Percentiles rank a stretch among this genome's conserved stretches.
phyloP scores from a whole-genome alignment of 2,329 filamentous ascomycete genomes.

The Intubia oerlemansii region DNA sequence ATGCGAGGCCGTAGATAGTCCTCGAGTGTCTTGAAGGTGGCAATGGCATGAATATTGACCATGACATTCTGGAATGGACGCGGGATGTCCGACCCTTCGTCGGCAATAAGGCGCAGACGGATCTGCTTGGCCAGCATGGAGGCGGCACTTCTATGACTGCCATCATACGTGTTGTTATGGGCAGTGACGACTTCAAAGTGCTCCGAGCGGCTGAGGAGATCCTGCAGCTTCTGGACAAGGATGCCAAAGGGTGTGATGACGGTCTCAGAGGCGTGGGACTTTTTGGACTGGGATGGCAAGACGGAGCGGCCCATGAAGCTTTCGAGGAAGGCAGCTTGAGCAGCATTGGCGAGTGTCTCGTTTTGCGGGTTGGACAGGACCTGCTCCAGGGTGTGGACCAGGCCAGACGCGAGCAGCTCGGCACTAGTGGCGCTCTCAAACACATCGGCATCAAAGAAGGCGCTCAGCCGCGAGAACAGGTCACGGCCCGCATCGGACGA shows the following conservation, averaged over 20 bases:
- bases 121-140: slow-evolving; percentile 97
- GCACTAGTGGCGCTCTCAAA: slow-evolving; percentile 89
- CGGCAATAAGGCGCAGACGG: slow-evolving; percentile 67
- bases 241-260: slow-evolving; percentile 73
- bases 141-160: slow-evolving; percentile 71
- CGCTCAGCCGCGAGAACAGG: slow-evolving; percentile 56
- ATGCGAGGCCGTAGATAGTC: slow-evolving; percentile 90
- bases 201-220: slow-evolving; percentile 86
- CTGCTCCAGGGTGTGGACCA: slow-evolving; percentile 65
- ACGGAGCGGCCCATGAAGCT: slow-evolving; percentile 71
- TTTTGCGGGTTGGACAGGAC: slow-evolving; percentile 58
- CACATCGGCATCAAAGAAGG: slow-evolving; percentile 74
- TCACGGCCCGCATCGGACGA: slow-evolving; percentile 31
- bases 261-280: no score
- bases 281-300: slow-evolving; percentile 42
- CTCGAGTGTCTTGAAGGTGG: slow-evolving; percentile 89
- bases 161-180: slow-evolving; percentile 78
- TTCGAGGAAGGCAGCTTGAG: slow-evolving; percentile 68
- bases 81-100: slow-evolving; percentile 80
- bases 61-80: slow-evolving; percentile 79
- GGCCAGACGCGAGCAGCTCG: slow-evolving; percentile 73
- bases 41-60: slow-evolving; percentile 96
- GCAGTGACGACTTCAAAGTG: slow-evolving; percentile 97
- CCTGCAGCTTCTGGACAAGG: slow-evolving; percentile 83
- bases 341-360: slow-evolving; percentile 35